Conservation (phyloP, 2,329 filamentous ascomycete genomes). For the Arthrobotrys sinensis region DNA sequence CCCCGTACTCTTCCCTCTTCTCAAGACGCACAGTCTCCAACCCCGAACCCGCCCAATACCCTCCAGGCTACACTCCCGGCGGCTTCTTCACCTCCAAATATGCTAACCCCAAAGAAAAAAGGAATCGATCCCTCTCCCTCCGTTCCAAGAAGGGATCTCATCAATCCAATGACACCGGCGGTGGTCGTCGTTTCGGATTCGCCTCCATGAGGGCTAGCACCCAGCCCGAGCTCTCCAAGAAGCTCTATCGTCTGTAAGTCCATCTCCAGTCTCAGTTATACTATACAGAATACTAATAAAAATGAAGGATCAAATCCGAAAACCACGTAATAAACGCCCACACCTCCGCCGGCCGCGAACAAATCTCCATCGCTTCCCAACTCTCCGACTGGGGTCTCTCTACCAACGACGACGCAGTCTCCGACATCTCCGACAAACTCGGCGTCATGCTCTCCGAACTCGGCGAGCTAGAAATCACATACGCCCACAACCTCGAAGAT, state of each 20-base stretch:
- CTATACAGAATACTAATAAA: not conserved
- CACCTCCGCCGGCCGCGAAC: conserved; percentile 87
- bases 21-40: conserved; percentile 28
- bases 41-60: conserved; percentile 28
- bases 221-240: conserved; percentile 90
- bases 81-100: conserved; percentile 57
- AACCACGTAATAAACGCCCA: conserved; percentile 89
- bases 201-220: conserved; percentile 85
- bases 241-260: conserved; percentile 80
- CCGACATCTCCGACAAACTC: conserved; percentile 94
- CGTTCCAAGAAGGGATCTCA: conserved; percentile 74
- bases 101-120: conserved; percentile 65
- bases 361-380: conserved; percentile 86
- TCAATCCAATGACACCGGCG: conserved; percentile 66
- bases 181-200: conserved; percentile 82
- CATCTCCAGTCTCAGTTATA: not conserved
- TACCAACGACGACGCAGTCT: conserved; percentile 87
- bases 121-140: conserved; percentile 82
- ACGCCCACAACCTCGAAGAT: conserved; percentile 89
- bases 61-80: conserved; percentile 38
- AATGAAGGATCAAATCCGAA: conserved; percentile 82
- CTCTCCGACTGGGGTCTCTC: conserved; percentile 97
- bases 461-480: conserved; percentile 91
- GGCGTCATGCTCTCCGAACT: conserved; percentile 93
- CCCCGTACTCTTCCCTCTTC: conserved; percentile 52